Conservation (phyloP, 257 asterid species). For the Penstemon barbatus region DNA sequence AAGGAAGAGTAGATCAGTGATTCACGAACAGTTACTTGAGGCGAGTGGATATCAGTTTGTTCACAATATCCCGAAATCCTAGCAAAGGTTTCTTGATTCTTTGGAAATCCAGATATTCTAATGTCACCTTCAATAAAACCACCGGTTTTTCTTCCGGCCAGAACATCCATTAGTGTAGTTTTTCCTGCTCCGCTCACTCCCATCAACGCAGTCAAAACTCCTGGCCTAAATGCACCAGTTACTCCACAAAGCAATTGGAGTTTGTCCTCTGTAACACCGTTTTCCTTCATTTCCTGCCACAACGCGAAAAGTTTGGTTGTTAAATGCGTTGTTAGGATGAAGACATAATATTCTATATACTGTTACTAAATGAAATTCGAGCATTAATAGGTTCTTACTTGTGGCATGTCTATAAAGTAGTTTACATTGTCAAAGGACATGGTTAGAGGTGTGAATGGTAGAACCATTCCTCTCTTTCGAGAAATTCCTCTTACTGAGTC, state of each 20-base stretch:
- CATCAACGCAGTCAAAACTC: slow-evolving; percentile 74
- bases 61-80: slow-evolving; percentile 77
- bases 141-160: slow-evolving; percentile 71
- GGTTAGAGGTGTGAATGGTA: slow-evolving; percentile 67
- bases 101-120: slow-evolving; percentile 68
- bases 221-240: slow-evolving; percentile 74
- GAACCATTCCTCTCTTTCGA: slow-evolving; percentile 71
- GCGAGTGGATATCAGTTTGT: slow-evolving; percentile 75
- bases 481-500: slow-evolving; percentile 36
- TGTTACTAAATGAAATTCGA: background rate
- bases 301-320: background rate
- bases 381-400: slow-evolving; percentile 36
- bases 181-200: slow-evolving; percentile 83
- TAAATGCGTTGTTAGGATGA: background rate
- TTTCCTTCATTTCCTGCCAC: slow-evolving; percentile 66
- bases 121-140: slow-evolving; percentile 72
- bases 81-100: slow-evolving; percentile 72
- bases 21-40: slow-evolving; percentile 71
- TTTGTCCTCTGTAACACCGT: slow-evolving; percentile 60
- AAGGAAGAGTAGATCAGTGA: slow-evolving; percentile 64
- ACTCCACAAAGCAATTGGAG: slow-evolving; percentile 62
- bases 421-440: slow-evolving; percentile 69
- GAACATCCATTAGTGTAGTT: slow-evolving; percentile 74
- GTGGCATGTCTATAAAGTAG: slow-evolving; percentile 73
- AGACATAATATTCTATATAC: background rate